Percentiles rank a stretch among this genome's conserved stretches.
Evolutionary conservation across 176 grass and related monocot genomes (phyloP).

Genomic region (Oryza coarctata): DNA sequence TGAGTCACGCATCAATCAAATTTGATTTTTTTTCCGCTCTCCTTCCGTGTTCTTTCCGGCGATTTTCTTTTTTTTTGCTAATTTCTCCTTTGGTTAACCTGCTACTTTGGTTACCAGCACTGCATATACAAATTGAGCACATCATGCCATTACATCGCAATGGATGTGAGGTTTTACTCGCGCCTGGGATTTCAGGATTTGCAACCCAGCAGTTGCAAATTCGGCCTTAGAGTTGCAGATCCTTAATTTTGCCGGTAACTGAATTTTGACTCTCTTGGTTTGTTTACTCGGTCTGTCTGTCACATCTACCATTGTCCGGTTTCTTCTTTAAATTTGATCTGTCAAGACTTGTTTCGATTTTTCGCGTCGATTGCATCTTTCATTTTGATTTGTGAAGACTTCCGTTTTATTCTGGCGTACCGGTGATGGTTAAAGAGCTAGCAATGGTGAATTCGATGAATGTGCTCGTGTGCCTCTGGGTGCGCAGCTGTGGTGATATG

Average conservation of each 20-base stretch:
- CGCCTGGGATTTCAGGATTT: too few species aligned
- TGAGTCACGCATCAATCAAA: background rate
- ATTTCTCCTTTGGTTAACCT: too few species aligned
- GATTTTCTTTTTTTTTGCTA: background rate
- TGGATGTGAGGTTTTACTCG: too few species aligned
- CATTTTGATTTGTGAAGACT: background rate
- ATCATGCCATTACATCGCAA: too few species aligned
- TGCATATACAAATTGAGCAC: too few species aligned
- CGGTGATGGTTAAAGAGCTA: background rate
- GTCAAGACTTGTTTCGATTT: background rate
- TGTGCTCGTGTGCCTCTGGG: background rate
- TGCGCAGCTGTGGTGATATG: conserved; percentile 9
- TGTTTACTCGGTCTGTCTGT: too few species aligned
- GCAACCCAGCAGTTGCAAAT: background rate
- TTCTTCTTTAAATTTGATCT: too few species aligned
- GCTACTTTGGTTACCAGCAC: too few species aligned
- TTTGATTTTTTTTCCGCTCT: background rate
- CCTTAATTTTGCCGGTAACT: background rate
- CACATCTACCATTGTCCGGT: too few species aligned
- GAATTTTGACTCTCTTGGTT: too few species aligned
- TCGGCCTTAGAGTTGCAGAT: background rate
- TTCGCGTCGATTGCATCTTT: background rate
- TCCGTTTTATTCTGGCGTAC: background rate
- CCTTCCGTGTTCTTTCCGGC: background rate
- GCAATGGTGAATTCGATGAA: conserved; percentile 16